Conservation (phyloP, 192 early-diverging fungal genomes). For the Gigaspora rosea region DNA sequence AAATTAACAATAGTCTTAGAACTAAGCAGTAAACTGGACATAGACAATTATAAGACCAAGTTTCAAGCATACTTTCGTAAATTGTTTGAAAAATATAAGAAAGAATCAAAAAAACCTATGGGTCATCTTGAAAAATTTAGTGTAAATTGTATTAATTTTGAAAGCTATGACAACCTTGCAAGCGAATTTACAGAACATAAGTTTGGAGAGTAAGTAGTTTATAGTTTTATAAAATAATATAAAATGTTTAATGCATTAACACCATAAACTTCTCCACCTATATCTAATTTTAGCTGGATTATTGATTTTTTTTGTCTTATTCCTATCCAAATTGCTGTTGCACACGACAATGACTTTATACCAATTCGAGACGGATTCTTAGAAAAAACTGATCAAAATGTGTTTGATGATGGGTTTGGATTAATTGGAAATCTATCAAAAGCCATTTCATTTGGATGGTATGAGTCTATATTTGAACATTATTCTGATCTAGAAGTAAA, state of each 20-base stretch:
- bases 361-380: slow-evolving; percentile 30
- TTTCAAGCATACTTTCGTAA: slow-evolving; percentile 1
- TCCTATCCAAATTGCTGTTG: slow-evolving; percentile 29
- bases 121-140: slow-evolving; percentile 24
- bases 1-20: slow-evolving; percentile 5
- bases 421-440: slow-evolving; percentile 11
- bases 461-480: slow-evolving; percentile 30
- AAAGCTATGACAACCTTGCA: not conserved
- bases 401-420: slow-evolving; percentile 11
- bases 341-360: slow-evolving; percentile 30
- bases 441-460: slow-evolving; percentile 33
- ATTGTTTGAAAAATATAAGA: slow-evolving; percentile 19
- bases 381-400: not conserved
- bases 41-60: not conserved
- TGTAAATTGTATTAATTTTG: not conserved
- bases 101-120: slow-evolving; percentile 16
- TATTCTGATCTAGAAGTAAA: slow-evolving; percentile 27
- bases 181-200: not conserved
- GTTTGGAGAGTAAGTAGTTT: slow-evolving; percentile 22
- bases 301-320: slow-evolving; percentile 25
- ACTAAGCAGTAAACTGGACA: not conserved
- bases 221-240: not conserved
- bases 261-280: not conserved
- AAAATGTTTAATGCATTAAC: not conserved
- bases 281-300: slow-evolving; percentile 16